Evolutionary conservation across 345 rosid species (phyloP), one percentile per base, ranked within the genome.

Genomic region (Erucastrum elatum): DNA sequence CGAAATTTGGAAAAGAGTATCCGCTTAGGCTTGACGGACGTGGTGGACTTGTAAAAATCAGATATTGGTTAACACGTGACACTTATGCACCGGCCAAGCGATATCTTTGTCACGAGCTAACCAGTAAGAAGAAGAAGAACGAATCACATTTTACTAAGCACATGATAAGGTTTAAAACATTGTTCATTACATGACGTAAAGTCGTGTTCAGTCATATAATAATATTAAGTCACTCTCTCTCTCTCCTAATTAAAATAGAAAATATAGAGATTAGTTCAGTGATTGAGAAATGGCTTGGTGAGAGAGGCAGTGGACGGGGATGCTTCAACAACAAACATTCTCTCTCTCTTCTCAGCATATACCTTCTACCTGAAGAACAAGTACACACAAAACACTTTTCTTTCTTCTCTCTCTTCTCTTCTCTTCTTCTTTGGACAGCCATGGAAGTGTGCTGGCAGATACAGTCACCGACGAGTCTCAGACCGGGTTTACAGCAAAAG

Each of bases 361-460:
- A 78, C 68, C 62, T 74, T 4, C 15, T 5, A 27, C 33, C 64
- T 60, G 64, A 60, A 60, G 13, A 65, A 60, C 34, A 72, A 68
- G 46, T 63, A 34, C 11, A 39, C 34, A 55, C 30, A 55, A 37
- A 37, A 39, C 69, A 62, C 10, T 78, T 49, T 62, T 31, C 27
- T 46, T 6, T 16, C 12, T 30, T 41, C 51, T 53, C 1, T 30
- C 33, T 71, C 62, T 56, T 64, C 25, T 30, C 61, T 34, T 13
- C 27, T 61, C 69, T 34, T 44, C 21, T 41, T 34, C 33, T 51
- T 1, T 8, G 15, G 70, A 70, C 17, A 70, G 84, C 79, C 77
- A 94, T 92, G 95, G 97, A 90, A 75, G 82, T 86, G 78, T 83
- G 81, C 72, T 86, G 87, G 84, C 91, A 85, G 70, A 80, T 84